phyloP scores from a whole-genome alignment of 2,329 filamentous ascomycete species.

The Ophiostoma pallidulum region DNA sequence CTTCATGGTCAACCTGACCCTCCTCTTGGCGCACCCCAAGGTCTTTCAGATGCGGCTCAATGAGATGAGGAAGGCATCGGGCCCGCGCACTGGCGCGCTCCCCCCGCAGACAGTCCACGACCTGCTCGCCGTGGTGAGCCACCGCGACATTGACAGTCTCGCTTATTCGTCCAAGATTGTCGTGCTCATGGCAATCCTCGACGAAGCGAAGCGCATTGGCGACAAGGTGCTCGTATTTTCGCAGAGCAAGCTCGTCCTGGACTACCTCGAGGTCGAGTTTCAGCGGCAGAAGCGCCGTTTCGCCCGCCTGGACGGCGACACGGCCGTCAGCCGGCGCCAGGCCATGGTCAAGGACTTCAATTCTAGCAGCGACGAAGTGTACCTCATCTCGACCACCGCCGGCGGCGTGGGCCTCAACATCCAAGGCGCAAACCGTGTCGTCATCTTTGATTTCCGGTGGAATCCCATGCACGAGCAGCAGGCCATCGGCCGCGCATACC shows the following conservation, averaged over 20 bases:
- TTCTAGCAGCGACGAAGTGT: slow-evolving; percentile 43
- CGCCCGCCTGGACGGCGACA: slow-evolving; percentile 59
- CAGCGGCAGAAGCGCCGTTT: slow-evolving; percentile 36
- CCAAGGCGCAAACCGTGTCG: slow-evolving; percentile 70
- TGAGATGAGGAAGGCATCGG: slow-evolving; percentile 14
- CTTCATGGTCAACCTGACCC: slow-evolving; percentile 34
- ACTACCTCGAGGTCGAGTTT: slow-evolving; percentile 57
- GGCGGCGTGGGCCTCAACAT: slow-evolving; percentile 81
- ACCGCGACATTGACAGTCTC: slow-evolving; percentile 34
- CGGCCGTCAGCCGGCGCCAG: slow-evolving; percentile 49
- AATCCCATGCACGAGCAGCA: slow-evolving; percentile 79
- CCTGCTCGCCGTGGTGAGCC: slow-evolving; percentile 29
- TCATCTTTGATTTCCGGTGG: slow-evolving; percentile 77
- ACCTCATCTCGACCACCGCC: slow-evolving; percentile 74
- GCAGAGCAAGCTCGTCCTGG: slow-evolving; percentile 57
- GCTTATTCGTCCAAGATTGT: slow-evolving; percentile 57
- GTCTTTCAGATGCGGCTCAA: slow-evolving; percentile 33
- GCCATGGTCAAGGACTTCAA: slow-evolving; percentile 61
- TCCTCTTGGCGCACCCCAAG: slow-evolving; percentile 44
- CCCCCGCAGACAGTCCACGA: slow-evolving; percentile 23
- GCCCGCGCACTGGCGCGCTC: slow-evolving; percentile 14
- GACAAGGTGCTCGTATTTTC: slow-evolving; percentile 81
- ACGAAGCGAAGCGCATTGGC: slow-evolving; percentile 46
- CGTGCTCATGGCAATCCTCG: slow-evolving; percentile 60
- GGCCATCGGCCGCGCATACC: slow-evolving; percentile 77